Evolutionary conservation across 805 yeast genomes (phyloP), one percentile per base, ranked within the genome.

Genomic region (Scheffersomyces spartinae): DNA sequence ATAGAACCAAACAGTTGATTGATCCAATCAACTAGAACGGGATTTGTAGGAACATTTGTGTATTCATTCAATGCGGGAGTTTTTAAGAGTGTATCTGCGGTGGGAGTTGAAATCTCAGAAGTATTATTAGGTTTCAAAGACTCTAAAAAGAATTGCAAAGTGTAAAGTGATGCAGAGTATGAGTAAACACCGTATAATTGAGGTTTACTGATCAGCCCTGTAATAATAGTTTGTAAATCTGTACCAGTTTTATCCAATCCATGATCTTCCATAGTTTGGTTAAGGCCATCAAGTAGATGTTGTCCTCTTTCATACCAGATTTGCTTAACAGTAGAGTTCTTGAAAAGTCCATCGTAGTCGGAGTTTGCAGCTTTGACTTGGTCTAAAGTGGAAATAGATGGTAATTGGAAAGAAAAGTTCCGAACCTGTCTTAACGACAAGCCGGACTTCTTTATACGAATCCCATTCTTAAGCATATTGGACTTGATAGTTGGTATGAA

Each of bases 1-100:
- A 83, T 34, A 0, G 86, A 73, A 5, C 94, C 95, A 52, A 85
- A 85, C 2, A 77, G 68, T 21, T 61, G 55, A 12, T 53, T 52
- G 15, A 82, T 60, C 55, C 79, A 69, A 14, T 55, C 47, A 13
- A 47, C 45, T 24, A 73, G 50, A 9, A 46, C 45, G 31, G 43
- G 44, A 35, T 53, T 49, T 6, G 34, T 30, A 6, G 62, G 63
- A 23, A 38, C 54, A 26, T 60, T 58, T 10, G 34, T 31, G 21
- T 59, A 55, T 4, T 39, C 43, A 5, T 42, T 31, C 16, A 47
- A 24, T 4, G 46, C 37, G 3, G 79, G 78, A 6, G 68, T 60
- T 26, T 55, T 44, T 17, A 74, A 45, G 9, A 71, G 44, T 13
- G 61, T 61, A 8, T 30, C 20, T 4, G 43, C 31, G 16, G 28